phyloP scores from a whole-genome alignment of 225 moss, liverwort and hornwort species.

The Anthoceros angustus region DNA sequence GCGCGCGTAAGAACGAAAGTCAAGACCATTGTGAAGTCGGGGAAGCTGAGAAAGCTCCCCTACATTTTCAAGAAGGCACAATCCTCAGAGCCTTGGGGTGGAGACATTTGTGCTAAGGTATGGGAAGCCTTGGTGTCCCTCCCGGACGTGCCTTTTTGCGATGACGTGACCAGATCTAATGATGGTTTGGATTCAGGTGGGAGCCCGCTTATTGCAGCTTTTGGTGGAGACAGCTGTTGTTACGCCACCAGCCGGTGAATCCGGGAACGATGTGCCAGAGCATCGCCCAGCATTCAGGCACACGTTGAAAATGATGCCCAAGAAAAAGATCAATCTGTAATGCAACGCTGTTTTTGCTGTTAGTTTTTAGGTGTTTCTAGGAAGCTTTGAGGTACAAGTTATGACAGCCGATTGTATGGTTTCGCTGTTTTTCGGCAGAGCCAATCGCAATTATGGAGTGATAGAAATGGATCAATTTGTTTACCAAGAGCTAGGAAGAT shows the following conservation, averaged over 20 bases:
- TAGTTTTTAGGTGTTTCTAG: no score
- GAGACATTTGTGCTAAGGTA: slow-evolving; percentile 69
- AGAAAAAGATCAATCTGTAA: slow-evolving; percentile 13
- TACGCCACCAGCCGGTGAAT: slow-evolving; percentile 69
- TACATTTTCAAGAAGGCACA: slow-evolving; percentile 46
- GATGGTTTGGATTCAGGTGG: slow-evolving; percentile 44
- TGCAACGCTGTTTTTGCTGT: no score
- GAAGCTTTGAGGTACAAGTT: no score
- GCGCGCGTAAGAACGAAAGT: neutral
- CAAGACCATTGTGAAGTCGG: slow-evolving; percentile 31
- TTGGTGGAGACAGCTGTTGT: slow-evolving; percentile 66
- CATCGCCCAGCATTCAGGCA: slow-evolving; percentile 86
- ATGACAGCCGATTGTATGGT: neutral
- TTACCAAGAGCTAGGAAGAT: slow-evolving; percentile 51
- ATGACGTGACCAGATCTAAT: neutral
- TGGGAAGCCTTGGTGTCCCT: neutral
- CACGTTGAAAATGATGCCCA: slow-evolving; percentile 41
- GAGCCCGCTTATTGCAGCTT: slow-evolving; percentile 60
- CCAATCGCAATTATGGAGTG: slow-evolving; percentile 56
- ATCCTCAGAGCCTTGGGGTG: slow-evolving; percentile 66
- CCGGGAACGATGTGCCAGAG: slow-evolving; percentile 56
- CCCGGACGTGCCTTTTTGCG: no score
- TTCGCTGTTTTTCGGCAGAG: slow-evolving; percentile 23
- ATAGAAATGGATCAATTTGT: slow-evolving; percentile 81
- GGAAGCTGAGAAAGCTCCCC: slow-evolving; percentile 51